phyloP scores from a whole-genome alignment of 768 basidiomycete genomes.

The Dentipellis fragilis region DNA sequence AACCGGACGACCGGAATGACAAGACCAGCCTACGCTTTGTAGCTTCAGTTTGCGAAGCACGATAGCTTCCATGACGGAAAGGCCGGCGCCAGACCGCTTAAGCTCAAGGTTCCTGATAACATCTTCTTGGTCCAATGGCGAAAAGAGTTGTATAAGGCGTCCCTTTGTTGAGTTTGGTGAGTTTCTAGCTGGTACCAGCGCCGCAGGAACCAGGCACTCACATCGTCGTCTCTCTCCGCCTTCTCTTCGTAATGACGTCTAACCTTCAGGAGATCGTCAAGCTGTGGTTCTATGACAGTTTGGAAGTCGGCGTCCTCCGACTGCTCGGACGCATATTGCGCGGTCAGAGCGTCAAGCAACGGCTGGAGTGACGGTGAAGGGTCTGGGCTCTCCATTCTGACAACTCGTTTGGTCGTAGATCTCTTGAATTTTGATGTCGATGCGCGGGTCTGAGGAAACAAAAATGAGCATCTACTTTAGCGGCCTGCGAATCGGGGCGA shows the following conservation, averaged over 20 bases:
- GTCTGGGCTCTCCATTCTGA: not conserved
- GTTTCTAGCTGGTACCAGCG: not conserved
- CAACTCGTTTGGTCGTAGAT: not conserved
- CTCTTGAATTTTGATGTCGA: not conserved
- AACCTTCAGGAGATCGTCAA: constrained; percentile 1
- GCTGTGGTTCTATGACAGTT: not conserved
- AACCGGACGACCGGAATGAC: not conserved
- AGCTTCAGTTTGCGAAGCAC: constrained; percentile 14
- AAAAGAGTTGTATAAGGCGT: constrained; percentile 10
- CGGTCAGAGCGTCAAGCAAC: constrained; percentile 7
- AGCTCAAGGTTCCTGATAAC: constrained; percentile 4
- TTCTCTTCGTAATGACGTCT: constrained; percentile 6
- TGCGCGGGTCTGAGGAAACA: too few relatives aligned
- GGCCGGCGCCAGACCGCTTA: not conserved
- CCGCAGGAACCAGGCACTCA: not conserved
- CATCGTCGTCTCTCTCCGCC: constrained; percentile 7
- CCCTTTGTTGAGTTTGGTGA: not conserved
- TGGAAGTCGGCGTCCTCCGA: constrained; percentile 8
- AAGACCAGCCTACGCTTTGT: constrained; percentile 4
- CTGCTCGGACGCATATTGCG: constrained; percentile 6
- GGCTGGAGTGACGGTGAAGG: constrained; percentile 5
- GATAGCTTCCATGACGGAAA: constrained; percentile 7
- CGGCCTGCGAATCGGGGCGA: too few relatives aligned
- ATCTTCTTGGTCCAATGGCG: constrained; percentile 3
- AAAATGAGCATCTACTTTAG: too few relatives aligned